A percentile compares a stretch with the other conserved stretches of the same genome.
phyloP scores from a whole-genome alignment of 768 basidiomycete species.

The Collybia sp. region DNA sequence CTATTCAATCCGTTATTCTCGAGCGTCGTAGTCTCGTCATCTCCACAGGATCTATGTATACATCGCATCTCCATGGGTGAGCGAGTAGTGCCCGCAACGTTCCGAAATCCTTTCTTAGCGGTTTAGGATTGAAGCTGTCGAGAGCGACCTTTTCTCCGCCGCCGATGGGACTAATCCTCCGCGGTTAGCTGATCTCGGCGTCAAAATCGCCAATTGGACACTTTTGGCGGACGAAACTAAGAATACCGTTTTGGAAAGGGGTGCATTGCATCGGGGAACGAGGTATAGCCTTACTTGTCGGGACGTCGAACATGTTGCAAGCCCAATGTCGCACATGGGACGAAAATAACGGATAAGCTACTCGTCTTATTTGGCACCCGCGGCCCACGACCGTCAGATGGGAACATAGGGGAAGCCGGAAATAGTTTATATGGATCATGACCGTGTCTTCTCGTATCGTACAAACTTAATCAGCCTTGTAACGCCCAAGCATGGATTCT shows the following conservation, averaged over 20 bases:
- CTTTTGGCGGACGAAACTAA: conserved; percentile 37
- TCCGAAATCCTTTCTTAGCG: conserved; percentile 6
- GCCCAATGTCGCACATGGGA: too few species aligned
- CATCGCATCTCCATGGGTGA: conserved; percentile 70
- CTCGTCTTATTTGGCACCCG: too few species aligned
- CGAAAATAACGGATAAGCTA: too few species aligned
- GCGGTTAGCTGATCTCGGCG: conserved; percentile 20
- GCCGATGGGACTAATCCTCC: conserved; percentile 16
- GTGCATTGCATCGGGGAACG: conserved; percentile 46
- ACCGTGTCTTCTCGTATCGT: too few species aligned
- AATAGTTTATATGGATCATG: too few species aligned
- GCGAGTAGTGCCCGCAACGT: conserved; percentile 8
- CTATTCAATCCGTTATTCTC: conserved; percentile 69
- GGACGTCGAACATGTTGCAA: conserved; percentile 64
- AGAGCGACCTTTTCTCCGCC: conserved; percentile 41
- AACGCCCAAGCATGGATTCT: too few species aligned
- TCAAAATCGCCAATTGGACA: conserved; percentile 53
- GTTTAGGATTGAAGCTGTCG: conserved; percentile 52
- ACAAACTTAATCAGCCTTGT: too few species aligned
- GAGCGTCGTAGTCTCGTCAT: conserved; percentile 86
- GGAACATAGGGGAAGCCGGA: too few species aligned
- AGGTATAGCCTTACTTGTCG: conserved; percentile 86
- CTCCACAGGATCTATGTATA: conserved; percentile 66
- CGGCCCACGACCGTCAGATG: too few species aligned
- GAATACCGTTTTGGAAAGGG: conserved; percentile 37